Conservation (phyloP, 352 stramenopile species). For the Globisporangium canariense region DNA sequence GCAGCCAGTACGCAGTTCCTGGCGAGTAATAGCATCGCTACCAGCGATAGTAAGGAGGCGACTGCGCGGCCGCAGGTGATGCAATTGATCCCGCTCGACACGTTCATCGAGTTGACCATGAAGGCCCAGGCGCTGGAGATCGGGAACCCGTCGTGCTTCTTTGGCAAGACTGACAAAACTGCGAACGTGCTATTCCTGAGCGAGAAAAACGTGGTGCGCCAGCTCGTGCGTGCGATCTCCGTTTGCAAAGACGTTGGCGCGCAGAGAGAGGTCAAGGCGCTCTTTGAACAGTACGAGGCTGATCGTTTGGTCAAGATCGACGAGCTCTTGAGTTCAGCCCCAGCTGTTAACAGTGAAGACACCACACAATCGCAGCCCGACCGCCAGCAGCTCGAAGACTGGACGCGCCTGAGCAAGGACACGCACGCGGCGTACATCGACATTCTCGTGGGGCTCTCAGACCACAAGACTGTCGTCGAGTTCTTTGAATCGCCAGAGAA, state of each 20-base stretch:
- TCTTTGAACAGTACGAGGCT: conserved; percentile 16
- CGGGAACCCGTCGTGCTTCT: conserved; percentile 22
- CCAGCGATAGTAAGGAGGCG: background rate
- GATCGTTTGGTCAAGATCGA: background rate
- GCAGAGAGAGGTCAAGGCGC: conserved; percentile 1
- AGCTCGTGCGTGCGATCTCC: conserved; percentile 8
- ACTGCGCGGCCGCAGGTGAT: conserved; percentile 17
- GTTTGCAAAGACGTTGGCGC: background rate
- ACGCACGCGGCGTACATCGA: conserved; percentile 9
- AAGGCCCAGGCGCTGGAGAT: conserved; percentile 13
- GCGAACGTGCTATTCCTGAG: conserved; percentile 12
- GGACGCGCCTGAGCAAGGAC: conserved; percentile 15
- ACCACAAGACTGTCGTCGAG: conserved; percentile 1
- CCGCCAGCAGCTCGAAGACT: conserved; percentile 5
- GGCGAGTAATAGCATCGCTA: conserved; percentile 11
- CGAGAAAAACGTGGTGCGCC: conserved; percentile 17
- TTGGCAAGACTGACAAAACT: conserved; percentile 14
- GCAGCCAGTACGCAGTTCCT: background rate
- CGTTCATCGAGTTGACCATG: conserved; percentile 25
- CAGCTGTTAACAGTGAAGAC: background rate
- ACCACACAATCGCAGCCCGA: background rate
- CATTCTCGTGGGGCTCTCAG: conserved; percentile 1
- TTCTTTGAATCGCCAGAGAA: conserved; percentile 7
- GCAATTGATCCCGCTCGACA: conserved; percentile 34
- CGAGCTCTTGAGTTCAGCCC: background rate